Evolutionary conservation across 805 yeast species (phyloP), one percentile per base, ranked within the genome.

Genomic region (Candida koratica): DNA sequence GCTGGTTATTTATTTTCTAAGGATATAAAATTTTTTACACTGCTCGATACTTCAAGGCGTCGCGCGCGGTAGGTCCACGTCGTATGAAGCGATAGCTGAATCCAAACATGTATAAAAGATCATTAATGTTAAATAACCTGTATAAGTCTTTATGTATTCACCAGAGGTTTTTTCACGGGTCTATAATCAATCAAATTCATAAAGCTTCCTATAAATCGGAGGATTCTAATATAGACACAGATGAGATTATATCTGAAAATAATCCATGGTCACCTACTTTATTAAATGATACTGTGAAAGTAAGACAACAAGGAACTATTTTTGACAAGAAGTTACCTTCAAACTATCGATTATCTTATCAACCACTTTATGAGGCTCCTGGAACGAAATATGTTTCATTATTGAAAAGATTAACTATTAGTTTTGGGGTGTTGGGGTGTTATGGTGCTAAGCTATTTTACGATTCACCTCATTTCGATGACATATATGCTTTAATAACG

Each of bases 301-400:
- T 75, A 11, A 58, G 69, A 29, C 60, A 61, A 17, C 73, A 75
- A 1, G 62, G 69, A 3, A 46, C 64, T 0, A 39, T 68, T 10
- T 56, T 63, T 19, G 50, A 67, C 11, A 68, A 67, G 10, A 67
- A 69, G n/a, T 52, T 83, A 16, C 79, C 79, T 5, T 52, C 62
- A 4, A 67, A 77, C 17, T 71, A 53, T 39, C 58, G 86, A 35
- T 58, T 79, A 5, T 77, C 84, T 2, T 72, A 77, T 47, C 67
- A 66, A 41, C 82, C 89, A 3, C 47, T 84, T 17, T 84, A 84
- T 48, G 73, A 67, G 33, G 77, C 83, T 0, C 86, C 88, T 0
- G 67, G 79, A 2, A 65, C 76, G 6, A 71, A 73, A 31, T 78
- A 79, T 38, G 77, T 81, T 2, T 75, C 84, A 2, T 67, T 79